phyloP scores from a whole-genome alignment of 179 eudicot species.

The Beta lomatogona region DNA sequence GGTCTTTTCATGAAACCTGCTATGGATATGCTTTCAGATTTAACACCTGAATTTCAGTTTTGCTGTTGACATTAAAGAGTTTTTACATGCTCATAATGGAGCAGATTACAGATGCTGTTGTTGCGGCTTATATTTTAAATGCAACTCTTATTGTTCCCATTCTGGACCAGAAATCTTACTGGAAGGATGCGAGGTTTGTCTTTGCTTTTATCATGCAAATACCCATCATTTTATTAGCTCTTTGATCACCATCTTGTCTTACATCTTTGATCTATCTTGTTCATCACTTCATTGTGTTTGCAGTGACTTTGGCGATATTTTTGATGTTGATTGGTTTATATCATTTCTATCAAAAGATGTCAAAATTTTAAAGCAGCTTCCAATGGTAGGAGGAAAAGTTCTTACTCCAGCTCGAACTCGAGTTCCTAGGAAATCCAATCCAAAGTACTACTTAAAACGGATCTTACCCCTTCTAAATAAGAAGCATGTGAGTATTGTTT shows the following conservation, averaged over 20 bases:
- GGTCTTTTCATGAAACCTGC: constrained; percentile 6
- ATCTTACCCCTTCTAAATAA: constrained; percentile 67
- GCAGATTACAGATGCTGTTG: constrained; percentile 90
- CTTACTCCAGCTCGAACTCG: constrained; percentile 51
- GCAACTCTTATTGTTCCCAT: constrained; percentile 83
- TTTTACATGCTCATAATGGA: constrained; percentile 22
- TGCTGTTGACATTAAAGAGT: background rate
- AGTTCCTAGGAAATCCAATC: constrained; percentile 73
- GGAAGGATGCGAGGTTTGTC: constrained; percentile 82
- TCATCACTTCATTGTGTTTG: constrained; percentile 23
- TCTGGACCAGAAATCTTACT: constrained; percentile 78
- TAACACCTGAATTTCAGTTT: constrained; percentile 10
- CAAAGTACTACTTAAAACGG: constrained; percentile 58
- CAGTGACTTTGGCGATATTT: constrained; percentile 81
- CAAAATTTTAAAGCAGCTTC: constrained; percentile 65
- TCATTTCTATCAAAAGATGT: constrained; percentile 66
- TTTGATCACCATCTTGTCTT: background rate
- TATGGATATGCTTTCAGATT: constrained; percentile 14
- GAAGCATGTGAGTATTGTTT: constrained; percentile 58
- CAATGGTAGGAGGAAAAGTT: constrained; percentile 49
- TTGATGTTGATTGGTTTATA: constrained; percentile 72
- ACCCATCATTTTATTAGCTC: background rate
- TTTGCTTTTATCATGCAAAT: background rate
- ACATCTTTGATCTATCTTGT: constrained; percentile 10
- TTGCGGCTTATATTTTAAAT: constrained; percentile 75